Evolutionary conservation across 2,329 filamentous ascomycete genomes (phyloP), one percentile per base, ranked within the genome.

Genomic region (Apiospora sp.): DNA sequence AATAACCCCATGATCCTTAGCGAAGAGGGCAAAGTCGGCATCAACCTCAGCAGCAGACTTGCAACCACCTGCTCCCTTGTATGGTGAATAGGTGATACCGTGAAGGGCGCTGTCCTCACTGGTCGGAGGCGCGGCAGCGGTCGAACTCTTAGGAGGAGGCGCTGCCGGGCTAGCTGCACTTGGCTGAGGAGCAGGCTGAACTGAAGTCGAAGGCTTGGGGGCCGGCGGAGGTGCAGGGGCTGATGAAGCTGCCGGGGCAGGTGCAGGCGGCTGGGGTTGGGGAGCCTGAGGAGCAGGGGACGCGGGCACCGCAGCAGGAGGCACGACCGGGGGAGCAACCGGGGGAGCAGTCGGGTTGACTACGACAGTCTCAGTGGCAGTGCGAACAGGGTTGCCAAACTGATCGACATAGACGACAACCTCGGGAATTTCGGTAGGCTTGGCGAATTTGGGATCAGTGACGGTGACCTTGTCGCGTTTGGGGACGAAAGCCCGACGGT

Each of bases 1-100:
- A 71, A 97, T 84, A 48, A 91, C 82, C 24, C 86, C 86, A 82
- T 92, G 95, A 19, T 83, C 81, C 30, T 82, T 80, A 19, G 84
- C 84, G 41, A 90, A 84, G 70, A 82, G 83, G 22, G 84, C 83
- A 76, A 96, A 89, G 78, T 97, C 94, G 27, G 83, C 79, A 73
- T 88, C 85, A 70, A 97, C 87, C 76, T 94, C 85, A 1, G 84
- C 82, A 71, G 87, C 84, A 7, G 87, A 85, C 81, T 96, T 96
- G 87, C 94, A 97, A 72, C 82, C 82, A 43, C 88, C 85, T 73
- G 88, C 86, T 16, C 80, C 80, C 37, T 83, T 84, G 80, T 87
- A 88, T 0, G 86, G 86, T 0, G 86, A 84, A 75, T 88, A 88
- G 1, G 86, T 84, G 43, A 88, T 78, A 5, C 86, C 86, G 44